Base-by-base conservation (phyloP, 331 rosid species). In the Telfairia occidentalis region DNA sequence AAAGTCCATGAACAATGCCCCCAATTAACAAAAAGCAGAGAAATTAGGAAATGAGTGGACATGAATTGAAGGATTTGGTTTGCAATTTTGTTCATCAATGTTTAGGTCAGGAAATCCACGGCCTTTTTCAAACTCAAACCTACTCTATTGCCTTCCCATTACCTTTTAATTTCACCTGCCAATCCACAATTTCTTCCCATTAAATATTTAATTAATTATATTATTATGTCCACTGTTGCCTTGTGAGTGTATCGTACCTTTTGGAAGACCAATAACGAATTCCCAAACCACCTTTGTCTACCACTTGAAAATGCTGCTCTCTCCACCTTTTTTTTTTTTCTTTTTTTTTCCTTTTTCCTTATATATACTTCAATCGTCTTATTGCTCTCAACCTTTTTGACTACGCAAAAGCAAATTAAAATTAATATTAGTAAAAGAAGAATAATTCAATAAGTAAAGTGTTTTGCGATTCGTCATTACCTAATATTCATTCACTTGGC, bases 231-330 rank as follows among this genome's bases (percentile, higher is more conserved):
- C 4, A 35, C 50, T 9, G 2, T 65, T 65, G 49, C 13, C 45
- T 32, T 21, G 72, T 35, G 72, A 37, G 3, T 64, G 30, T 65
- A 38, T 18, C 3, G 19, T 9, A 9, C 32, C 72, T 65, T 63
- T 66, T 66, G 18, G 2, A 23, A 42, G 3, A 66, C 35, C 19
- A 66, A 21, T 23, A 66, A 40, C 73, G 5, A 66, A 19, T 10
- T 13, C 73, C 23, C 73, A 66, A 66, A 66, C 52, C 21, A 24
- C 73, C 73, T 24, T 66, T 66, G 73, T 66, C 73, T 40, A 66
- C 73, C 73, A 66, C 52, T 66, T 66, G 5, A 66, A 66, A 40
- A 40, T 66, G 73, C 40, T 66, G 50, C n/a, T 9, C 72, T 65
- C 72, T 38, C 72, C 32, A 65, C 16, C 16, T 63, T 35, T 0